Percentiles rank a stretch among this genome's conserved stretches.
These are phyloP conservation scores for Nakazawaea ambrosiae DNA, from an alignment of 805 yeast species.

Conservation along the genomic window DNA sequence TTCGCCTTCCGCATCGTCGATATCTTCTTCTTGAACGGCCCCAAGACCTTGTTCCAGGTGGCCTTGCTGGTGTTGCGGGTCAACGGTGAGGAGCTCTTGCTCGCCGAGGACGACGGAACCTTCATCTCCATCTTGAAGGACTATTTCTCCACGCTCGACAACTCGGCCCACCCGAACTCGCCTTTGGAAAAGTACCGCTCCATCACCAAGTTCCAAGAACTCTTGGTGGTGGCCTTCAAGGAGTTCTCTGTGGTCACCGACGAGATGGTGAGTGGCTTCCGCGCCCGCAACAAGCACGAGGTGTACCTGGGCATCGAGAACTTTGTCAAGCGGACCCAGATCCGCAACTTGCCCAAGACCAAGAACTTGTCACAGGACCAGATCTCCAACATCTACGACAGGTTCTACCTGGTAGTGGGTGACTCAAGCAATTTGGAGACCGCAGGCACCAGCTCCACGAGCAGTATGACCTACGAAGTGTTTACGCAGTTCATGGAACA, in stretches of 20 bases:
- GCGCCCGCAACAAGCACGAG: constrained; percentile 64
- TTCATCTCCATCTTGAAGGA: constrained; percentile 80
- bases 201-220: constrained; percentile 81
- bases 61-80: constrained; percentile 85
- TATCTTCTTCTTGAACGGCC: constrained; percentile 84
- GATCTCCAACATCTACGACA: constrained; percentile 71
- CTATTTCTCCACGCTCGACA: constrained; percentile 71
- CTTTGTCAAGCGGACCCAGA: constrained; percentile 87
- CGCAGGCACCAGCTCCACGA: constrained; percentile 13
- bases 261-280: constrained; percentile 57
- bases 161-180: constrained; percentile 71
- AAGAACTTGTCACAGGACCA: constrained; percentile 51
- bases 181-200: constrained; percentile 54
- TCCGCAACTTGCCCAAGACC: constrained; percentile 77
- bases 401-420: constrained; percentile 68
- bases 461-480: constrained; percentile 59
- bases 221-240: constrained; percentile 85
- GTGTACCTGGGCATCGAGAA: constrained; percentile 82
- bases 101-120: constrained; percentile 86
- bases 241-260: constrained; percentile 83
- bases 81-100: constrained; percentile 77
- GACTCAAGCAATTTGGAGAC: constrained; percentile 32
- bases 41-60: constrained; percentile 83
- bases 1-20: constrained; percentile 91
- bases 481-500: constrained; percentile 73